A percentile compares a stretch with the other conserved stretches of the same genome.
Evolutionary conservation across 139 green algal species (phyloP).

Genomic region (Tetraselmis striata): DNA sequence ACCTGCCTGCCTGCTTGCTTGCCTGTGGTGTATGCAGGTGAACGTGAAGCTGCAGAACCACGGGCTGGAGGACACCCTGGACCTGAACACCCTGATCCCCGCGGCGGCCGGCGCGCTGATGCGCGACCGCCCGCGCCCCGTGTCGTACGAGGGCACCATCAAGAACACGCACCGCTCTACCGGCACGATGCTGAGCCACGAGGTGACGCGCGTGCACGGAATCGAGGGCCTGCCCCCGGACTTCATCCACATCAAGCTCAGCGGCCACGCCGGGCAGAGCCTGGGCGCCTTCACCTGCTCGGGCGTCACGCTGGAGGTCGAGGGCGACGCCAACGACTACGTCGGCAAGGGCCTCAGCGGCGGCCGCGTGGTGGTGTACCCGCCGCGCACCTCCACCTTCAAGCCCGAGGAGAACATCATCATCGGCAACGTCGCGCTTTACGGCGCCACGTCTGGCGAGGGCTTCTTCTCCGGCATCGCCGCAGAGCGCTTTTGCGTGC

Average conservation of each 20-base stretch:
- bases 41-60: slow-evolving; percentile 60
- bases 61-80: slow-evolving; percentile 70
- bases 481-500: slow-evolving; percentile 84
- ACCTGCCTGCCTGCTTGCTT: too few species aligned
- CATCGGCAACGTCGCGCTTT: slow-evolving; percentile 91
- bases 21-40: too few species aligned
- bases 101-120: slow-evolving; percentile 55
- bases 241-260: slow-evolving; percentile 85
- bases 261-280: slow-evolving; percentile 81
- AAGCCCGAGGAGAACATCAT: slow-evolving; percentile 82
- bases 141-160: slow-evolving; percentile 70
- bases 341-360: slow-evolving; percentile 88
- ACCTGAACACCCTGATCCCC: slow-evolving; percentile 68
- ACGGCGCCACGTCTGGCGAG: slow-evolving; percentile 81
- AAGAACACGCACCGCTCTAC: slow-evolving; percentile 69
- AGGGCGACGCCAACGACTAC: slow-evolving; percentile 94
- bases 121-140: slow-evolving; percentile 22
- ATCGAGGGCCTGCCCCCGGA: slow-evolving; percentile 67
- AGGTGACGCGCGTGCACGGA: slow-evolving; percentile 76
- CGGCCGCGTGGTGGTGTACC: slow-evolving; percentile 70
- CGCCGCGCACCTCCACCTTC: slow-evolving; percentile 58
- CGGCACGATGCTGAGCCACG: slow-evolving; percentile 83
- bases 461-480: slow-evolving; percentile 86
- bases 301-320: slow-evolving; percentile 80
- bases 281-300: slow-evolving; percentile 75